Evolutionary conservation across 805 yeast species (phyloP), one percentile per base, ranked within the genome.

Genomic region (Teunomyces aglyptinius): DNA sequence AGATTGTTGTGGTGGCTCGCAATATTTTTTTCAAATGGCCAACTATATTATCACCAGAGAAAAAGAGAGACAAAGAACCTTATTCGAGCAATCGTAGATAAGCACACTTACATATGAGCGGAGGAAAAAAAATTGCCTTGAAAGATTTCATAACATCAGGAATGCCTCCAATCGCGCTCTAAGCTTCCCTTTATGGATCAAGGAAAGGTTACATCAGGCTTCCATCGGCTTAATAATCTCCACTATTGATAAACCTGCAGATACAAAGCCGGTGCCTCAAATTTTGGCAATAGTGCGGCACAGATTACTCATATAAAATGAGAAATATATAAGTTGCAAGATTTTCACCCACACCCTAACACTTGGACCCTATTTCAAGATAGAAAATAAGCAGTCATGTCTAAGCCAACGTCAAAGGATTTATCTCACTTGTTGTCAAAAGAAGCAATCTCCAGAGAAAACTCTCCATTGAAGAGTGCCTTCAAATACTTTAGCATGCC

Each of bases 391-490:
- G 26, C 26, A 24, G 8, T 7, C 4, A 62, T 63, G 67, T 44
- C 66, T 38, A 57, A 60, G 47, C 64, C 70, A 8, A 44, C 45
- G 16, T 62, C 95, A 28, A 85, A 83, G 66, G 96, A 92, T 65
- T 75, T 94, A 51, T 60, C 81, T 13, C 88, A 89, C 68, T 76
- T 81, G 52, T 76, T 86, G 50, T 88, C 96, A 22, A 81, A 72
- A 3, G 97, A 92, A 70, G 82, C 97, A 33, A 76, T 76, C 52
- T 70, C 85, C 12, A 85, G 98, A 71, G 71, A 77, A 42, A 81
- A 85, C 29, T 89, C 97, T 10, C 85, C 89, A 11, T 77, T 92
- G 68, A 92, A 94, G 71, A 70, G 81, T 33, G 95, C 96, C 13
- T 89, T 92, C 75, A 82, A 82, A 61, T 85, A 86, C 72, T 85